Percentiles rank a stretch among this genome's conserved stretches.
phyloP scores from a whole-genome alignment of 1,284 basidiomycete genomes.

The Sutorius eximius region DNA sequence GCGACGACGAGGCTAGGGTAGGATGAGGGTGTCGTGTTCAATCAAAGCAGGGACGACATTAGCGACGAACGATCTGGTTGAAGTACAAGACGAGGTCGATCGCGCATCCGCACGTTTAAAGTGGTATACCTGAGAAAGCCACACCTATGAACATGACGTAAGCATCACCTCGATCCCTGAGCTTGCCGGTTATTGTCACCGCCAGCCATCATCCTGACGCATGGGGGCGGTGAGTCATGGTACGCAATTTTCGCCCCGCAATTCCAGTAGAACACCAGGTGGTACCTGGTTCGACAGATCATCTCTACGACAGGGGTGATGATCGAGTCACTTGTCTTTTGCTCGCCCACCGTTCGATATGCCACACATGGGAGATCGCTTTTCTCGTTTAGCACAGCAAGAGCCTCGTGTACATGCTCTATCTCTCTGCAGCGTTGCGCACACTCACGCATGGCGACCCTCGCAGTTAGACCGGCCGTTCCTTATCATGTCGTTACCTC shows the following conservation, averaged over 20 bases:
- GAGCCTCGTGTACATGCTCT: background rate
- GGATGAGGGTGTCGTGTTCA: constrained; percentile 8
- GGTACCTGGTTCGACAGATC: no score
- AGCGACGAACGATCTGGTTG: constrained; percentile 29
- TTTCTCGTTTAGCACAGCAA: constrained; percentile 1
- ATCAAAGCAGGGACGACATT: constrained; percentile 32
- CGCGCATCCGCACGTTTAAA: constrained; percentile 22
- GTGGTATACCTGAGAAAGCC: constrained; percentile 20
- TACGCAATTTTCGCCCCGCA: constrained; percentile 6
- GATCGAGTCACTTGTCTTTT: background rate
- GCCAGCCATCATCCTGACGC: background rate
- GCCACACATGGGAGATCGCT: background rate
- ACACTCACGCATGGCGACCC: background rate
- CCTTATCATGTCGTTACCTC: background rate
- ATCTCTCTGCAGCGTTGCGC: background rate
- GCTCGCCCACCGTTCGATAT: background rate
- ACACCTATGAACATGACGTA: constrained; percentile 20
- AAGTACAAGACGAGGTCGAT: constrained; percentile 34
- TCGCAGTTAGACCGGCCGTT: constrained; percentile 3
- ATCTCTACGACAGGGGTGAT: background rate
- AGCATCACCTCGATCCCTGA: constrained; percentile 25
- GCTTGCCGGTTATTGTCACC: constrained; percentile 10
- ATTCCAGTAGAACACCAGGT: background rate
- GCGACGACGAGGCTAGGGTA: constrained; percentile 11
- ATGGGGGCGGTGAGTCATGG: constrained; percentile 4